Evolutionary conservation across 371 early-diverging fungal genomes (phyloP).

Genomic region (Polyrhizophydium stewartii): DNA sequence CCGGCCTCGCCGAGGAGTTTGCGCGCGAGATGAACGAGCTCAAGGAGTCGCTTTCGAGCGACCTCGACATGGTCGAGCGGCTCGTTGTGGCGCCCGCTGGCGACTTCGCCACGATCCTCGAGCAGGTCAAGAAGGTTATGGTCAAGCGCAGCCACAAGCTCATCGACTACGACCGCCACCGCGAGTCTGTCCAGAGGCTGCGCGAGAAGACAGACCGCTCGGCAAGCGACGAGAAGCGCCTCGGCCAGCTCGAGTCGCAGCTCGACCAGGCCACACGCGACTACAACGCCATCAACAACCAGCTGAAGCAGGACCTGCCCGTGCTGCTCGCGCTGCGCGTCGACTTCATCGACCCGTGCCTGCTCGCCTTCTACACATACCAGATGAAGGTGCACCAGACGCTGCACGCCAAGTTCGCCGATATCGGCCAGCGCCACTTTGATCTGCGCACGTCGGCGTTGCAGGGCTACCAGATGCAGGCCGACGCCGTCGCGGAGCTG

Average conservation of each 20-base stretch:
- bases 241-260: conserved; percentile 58
- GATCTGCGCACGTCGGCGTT: conserved; percentile 10
- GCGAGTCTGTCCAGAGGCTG: conserved; percentile 61
- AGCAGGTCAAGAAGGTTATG: conserved; percentile 64
- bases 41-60: conserved; percentile 57
- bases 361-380: conserved; percentile 62
- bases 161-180: conserved; percentile 79
- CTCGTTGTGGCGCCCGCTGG: conserved; percentile 63
- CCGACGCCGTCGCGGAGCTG: conserved; percentile 17
- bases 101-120: conserved; percentile 63
- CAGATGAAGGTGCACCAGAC: conserved; percentile 61
- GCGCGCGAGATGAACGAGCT: conserved; percentile 56
- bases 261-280: conserved; percentile 71
- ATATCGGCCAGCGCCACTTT: conserved; percentile 8
- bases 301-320: conserved; percentile 66
- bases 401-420: conserved; percentile 23
- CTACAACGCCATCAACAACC: conserved; percentile 64
- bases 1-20: conserved; percentile 61
- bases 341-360: conserved; percentile 69
- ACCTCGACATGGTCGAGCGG: conserved; percentile 68
- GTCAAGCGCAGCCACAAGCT: conserved; percentile 78
- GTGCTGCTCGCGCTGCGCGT: conserved; percentile 51
- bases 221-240: conserved; percentile 66
- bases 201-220: conserved; percentile 60
- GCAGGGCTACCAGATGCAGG: conserved; percentile 18